Evolutionary conservation across 2,329 filamentous ascomycete genomes (phyloP).

Genomic region (Pseudogymnoascus sp.): DNA sequence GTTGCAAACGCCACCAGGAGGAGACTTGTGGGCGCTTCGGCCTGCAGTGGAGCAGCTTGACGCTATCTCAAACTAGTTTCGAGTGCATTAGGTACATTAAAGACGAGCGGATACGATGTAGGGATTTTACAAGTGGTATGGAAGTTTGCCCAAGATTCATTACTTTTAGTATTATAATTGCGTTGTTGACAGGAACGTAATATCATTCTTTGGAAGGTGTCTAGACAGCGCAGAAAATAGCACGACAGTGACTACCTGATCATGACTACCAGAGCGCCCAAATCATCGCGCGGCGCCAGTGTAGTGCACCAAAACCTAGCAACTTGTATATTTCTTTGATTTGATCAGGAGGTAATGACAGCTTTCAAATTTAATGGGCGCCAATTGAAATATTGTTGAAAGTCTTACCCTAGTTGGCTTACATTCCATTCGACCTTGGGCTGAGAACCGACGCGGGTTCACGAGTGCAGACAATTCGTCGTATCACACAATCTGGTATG

Average conservation of each 20-base stretch:
- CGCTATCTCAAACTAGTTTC: not conserved
- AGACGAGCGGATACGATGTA: not conserved
- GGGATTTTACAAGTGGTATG: not conserved
- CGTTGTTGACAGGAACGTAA: not conserved
- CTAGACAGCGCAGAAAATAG: not conserved
- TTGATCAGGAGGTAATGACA: not conserved
- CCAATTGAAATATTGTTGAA: not conserved
- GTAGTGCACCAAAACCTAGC: not conserved
- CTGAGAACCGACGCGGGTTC: not conserved
- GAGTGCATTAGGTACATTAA: not conserved
- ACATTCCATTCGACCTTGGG: too few species aligned
- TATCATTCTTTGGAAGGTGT: not conserved
- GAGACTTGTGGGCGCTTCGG: slow-evolving; percentile 22
- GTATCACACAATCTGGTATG: not conserved
- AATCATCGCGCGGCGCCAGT: not conserved
- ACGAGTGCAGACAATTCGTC: not conserved
- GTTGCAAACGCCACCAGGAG: slow-evolving; percentile 19
- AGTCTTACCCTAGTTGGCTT: too few species aligned
- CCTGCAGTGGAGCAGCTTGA: slow-evolving; percentile 25
- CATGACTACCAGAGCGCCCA: not conserved
- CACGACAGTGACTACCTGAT: not conserved
- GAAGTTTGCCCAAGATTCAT: not conserved
- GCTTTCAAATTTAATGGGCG: not conserved
- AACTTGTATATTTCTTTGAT: not conserved
- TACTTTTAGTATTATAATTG: not conserved